These are phyloP conservation scores for Larix sibirica DNA, from an alignment of 83 land plant genomes.

Conservation along the genomic window DNA sequence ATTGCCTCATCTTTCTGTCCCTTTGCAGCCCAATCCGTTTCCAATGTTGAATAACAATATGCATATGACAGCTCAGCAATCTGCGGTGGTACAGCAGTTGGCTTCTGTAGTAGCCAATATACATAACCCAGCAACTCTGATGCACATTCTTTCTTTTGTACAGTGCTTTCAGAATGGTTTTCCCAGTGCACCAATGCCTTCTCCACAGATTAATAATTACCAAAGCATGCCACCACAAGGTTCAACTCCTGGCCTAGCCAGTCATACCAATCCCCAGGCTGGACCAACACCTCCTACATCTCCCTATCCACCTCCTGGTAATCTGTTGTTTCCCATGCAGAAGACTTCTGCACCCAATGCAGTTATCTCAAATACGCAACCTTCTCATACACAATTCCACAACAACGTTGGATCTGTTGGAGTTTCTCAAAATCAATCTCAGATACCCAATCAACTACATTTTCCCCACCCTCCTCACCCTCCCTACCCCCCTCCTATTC, in stretches of 20 bases:
- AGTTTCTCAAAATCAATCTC: conserved; percentile 3
- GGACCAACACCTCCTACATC: not conserved
- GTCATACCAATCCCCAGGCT: not conserved
- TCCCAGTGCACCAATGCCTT: not conserved
- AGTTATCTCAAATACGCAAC: not conserved
- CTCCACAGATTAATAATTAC: not conserved
- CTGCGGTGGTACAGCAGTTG: not conserved
- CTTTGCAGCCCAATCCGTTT: conserved; percentile 1
- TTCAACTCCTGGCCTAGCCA: not conserved
- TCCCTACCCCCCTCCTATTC: too few relatives aligned
- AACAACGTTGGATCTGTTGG: not conserved
- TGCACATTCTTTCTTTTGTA: conserved; percentile 1
- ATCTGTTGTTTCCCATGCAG: not conserved
- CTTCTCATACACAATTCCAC: not conserved
- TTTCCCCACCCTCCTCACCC: not conserved
- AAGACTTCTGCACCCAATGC: not conserved
- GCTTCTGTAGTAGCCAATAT: not conserved
- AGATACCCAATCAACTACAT: not conserved
- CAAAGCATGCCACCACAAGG: not conserved
- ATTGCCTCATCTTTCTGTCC: not conserved
- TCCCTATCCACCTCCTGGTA: not conserved
- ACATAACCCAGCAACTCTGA: conserved; percentile 2
- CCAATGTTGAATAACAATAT: conserved; percentile 2
- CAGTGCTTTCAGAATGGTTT: conserved; percentile 10
- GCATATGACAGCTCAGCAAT: conserved; percentile 6